These are phyloP conservation scores for Candida xyloterini DNA, from an alignment of 805 yeast species.

Conservation along the genomic window DNA sequence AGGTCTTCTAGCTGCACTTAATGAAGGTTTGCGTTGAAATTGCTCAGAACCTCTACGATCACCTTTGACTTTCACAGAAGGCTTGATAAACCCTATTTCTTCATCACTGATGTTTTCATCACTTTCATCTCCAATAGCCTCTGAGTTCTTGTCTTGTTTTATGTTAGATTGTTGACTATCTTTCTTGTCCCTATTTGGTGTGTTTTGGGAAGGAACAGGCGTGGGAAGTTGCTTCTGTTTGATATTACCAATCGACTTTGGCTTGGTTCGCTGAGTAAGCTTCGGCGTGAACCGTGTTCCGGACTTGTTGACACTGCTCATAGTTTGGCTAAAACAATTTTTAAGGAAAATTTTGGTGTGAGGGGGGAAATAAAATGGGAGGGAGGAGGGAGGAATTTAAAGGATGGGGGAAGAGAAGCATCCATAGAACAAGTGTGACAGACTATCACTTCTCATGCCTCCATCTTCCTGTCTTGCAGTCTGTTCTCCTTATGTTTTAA, in stretches of 20 bases:
- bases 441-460: too few species aligned
- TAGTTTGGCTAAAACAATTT: slow-evolving; percentile 3
- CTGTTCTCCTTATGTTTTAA: too few species aligned
- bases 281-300: slow-evolving; percentile 69
- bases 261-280: slow-evolving; percentile 31
- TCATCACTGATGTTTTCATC: slow-evolving; percentile 1
- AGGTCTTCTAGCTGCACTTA: slow-evolving; percentile 4
- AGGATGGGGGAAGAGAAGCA: too few species aligned
- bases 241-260: slow-evolving; percentile 4
- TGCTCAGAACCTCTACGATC: not conserved
- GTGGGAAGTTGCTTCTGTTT: slow-evolving; percentile 12
- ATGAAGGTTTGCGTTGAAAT: slow-evolving; percentile 1
- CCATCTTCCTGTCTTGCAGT: too few species aligned
- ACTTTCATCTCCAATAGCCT: slow-evolving; percentile 1
- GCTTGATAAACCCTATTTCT: slow-evolving; percentile 1
- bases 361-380: not conserved
- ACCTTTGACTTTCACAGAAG: not conserved
- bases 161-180: not conserved
- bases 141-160: not conserved
- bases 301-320: slow-evolving; percentile 41
- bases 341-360: not conserved
- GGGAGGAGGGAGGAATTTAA: too few species aligned
- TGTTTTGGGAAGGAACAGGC: slow-evolving; percentile 10
- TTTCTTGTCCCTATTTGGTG: not conserved
- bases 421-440: too few species aligned